Percentiles rank a stretch among this genome's conserved stretches.
Evolutionary conservation across 805 yeast species (phyloP).

Genomic region (Nakazawaea ernobii): DNA sequence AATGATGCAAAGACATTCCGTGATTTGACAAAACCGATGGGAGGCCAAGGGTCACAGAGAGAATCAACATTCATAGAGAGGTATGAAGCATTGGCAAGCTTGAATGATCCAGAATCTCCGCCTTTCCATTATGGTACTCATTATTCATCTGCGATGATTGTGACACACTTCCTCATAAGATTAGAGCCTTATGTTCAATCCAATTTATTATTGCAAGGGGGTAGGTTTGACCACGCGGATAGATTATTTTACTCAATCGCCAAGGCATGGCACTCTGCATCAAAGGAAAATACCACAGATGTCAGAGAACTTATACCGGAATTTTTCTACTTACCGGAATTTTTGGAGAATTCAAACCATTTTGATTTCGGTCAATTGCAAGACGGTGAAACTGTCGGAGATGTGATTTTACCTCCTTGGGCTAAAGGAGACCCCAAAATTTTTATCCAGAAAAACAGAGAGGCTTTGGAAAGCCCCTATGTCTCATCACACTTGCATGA

Average conservation of each 20-base stretch:
- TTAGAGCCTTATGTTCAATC: slow-evolving; percentile 78
- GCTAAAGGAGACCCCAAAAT: slow-evolving; percentile 70
- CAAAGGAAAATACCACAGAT: slow-evolving; percentile 77
- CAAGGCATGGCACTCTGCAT: slow-evolving; percentile 79
- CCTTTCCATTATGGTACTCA: slow-evolving; percentile 93
- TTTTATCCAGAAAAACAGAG: slow-evolving; percentile 70
- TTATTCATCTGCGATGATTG: slow-evolving; percentile 92
- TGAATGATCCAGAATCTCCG: slow-evolving; percentile 54
- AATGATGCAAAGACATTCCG: slow-evolving; percentile 56
- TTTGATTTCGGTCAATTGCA: slow-evolving; percentile 71
- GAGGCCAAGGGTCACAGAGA: slow-evolving; percentile 66
- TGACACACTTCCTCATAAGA: slow-evolving; percentile 71
- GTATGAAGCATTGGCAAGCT: slow-evolving; percentile 60
- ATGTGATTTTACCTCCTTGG: slow-evolving; percentile 80
- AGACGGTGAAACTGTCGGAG: slow-evolving; percentile 45
- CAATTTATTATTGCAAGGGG: slow-evolving; percentile 75
- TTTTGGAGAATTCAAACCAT: slow-evolving; percentile 56
- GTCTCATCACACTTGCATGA: slow-evolving; percentile 70
- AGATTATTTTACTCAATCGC: slow-evolving; percentile 67
- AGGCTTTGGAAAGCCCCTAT: slow-evolving; percentile 77
- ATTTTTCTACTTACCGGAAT: slow-evolving; percentile 78
- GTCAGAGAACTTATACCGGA: slow-evolving; percentile 87
- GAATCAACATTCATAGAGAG: slow-evolving; percentile 63
- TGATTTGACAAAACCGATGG: slow-evolving; percentile 86
- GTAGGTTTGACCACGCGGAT: slow-evolving; percentile 85